phyloP scores from a whole-genome alignment of 78 protist genomes.

The Dictyostelium intermedium region DNA sequence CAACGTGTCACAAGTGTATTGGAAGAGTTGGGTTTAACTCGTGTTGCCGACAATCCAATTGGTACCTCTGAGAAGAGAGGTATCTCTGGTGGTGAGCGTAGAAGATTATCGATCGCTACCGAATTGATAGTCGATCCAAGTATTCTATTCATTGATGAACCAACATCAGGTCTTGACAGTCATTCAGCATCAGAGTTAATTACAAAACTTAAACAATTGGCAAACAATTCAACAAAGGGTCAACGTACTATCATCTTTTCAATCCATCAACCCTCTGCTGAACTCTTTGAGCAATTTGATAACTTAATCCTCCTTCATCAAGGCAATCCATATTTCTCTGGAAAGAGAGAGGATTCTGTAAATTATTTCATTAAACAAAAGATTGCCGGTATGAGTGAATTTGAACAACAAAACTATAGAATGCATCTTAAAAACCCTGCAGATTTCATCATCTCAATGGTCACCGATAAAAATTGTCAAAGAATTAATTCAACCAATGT shows the following conservation, averaged over 20 bases:
- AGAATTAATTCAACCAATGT: neutral
- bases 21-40: slow-evolving; percentile 79
- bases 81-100: slow-evolving; percentile 95
- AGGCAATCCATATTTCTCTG: slow-evolving; percentile 75
- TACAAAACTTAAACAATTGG: slow-evolving; percentile 39
- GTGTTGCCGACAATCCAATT: slow-evolving; percentile 69
- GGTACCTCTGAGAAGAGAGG: slow-evolving; percentile 92
- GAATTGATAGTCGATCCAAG: slow-evolving; percentile 87
- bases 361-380: slow-evolving; percentile 51
- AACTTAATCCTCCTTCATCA: slow-evolving; percentile 77
- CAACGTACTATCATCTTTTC: slow-evolving; percentile 72
- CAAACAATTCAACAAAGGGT: neutral
- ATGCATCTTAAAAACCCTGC: slow-evolving; percentile 80
- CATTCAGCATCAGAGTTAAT: slow-evolving; percentile 73
- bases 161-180: slow-evolving; percentile 89
- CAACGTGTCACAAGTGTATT: slow-evolving; percentile 35
- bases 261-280: slow-evolving; percentile 93
- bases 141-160: slow-evolving; percentile 90
- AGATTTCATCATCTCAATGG: slow-evolving; percentile 75
- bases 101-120: slow-evolving; percentile 81
- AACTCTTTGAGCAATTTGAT: slow-evolving; percentile 85
- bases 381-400: slow-evolving; percentile 1
- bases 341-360: slow-evolving; percentile 25
- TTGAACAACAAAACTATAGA: slow-evolving; percentile 15
- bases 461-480: slow-evolving; percentile 27